Evolutionary conservation across 2,329 filamentous ascomycete species (phyloP).

Genomic region (Zymoseptoria crescenta): DNA sequence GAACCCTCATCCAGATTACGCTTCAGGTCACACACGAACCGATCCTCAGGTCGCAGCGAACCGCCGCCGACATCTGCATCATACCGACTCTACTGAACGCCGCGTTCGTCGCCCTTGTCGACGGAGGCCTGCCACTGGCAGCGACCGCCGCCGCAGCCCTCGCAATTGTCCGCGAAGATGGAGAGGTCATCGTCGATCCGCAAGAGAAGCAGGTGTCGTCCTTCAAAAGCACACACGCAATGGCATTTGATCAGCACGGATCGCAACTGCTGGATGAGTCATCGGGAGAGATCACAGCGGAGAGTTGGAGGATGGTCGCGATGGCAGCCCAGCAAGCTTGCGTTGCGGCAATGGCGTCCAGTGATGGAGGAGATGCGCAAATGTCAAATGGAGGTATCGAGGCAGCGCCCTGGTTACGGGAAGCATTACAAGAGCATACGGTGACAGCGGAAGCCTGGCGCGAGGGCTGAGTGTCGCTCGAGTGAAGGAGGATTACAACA

Average conservation of each 20-base stretch:
- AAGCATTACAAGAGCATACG: conserved; percentile 34
- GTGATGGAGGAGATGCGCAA: conserved; percentile 29
- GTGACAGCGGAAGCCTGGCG: conserved; percentile 36
- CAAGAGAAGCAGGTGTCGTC: conserved; percentile 53
- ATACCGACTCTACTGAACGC: conserved; percentile 79
- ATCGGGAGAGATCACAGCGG: conserved; percentile 66
- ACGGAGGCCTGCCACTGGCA: conserved; percentile 72
- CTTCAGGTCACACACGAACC: conserved; percentile 53
- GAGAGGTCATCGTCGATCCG: conserved; percentile 46
- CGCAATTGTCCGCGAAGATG: conserved; percentile 46
- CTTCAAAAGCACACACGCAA: conserved; percentile 68
- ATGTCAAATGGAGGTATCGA: conserved; percentile 33
- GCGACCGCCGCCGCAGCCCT: conserved; percentile 61
- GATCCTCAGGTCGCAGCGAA: conserved; percentile 48
- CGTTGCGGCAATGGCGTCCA: conserved; percentile 36
- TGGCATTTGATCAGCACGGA: conserved; percentile 68
- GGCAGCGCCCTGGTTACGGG: conserved; percentile 33
- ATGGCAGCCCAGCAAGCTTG: conserved; percentile 60
- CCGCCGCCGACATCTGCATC: conserved; percentile 61
- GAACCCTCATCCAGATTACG: conserved; percentile 70
- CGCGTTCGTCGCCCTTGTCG: conserved; percentile 67
- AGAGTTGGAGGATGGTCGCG: conserved; percentile 66
- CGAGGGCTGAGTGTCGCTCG: conserved; percentile 12
- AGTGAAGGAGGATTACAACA: not conserved
- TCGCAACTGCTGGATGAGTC: conserved; percentile 73